Percentiles rank a stretch among this genome's conserved stretches.
Evolutionary conservation across 1,139 yeast genomes (phyloP).

Genomic region (Diutina ranongensis): DNA sequence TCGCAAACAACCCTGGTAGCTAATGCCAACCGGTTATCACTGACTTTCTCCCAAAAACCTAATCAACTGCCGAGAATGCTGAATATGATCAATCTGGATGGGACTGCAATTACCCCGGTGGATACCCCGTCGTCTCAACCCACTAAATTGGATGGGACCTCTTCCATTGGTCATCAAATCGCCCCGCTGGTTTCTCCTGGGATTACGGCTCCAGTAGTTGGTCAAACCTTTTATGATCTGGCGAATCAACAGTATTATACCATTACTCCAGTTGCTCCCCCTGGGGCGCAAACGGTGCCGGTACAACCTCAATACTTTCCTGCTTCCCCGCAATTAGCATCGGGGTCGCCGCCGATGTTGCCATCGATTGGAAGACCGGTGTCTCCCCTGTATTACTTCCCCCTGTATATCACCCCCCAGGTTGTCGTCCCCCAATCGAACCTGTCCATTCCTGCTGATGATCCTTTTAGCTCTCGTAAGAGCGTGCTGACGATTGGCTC

Average conservation of each 20-base stretch:
- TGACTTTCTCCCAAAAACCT: slow-evolving; percentile 22
- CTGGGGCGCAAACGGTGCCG: slow-evolving; percentile 10
- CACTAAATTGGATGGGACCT: neutral
- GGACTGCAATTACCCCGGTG: slow-evolving; percentile 34
- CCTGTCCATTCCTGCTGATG: neutral
- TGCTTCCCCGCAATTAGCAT: slow-evolving; percentile 18
- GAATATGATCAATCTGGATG: slow-evolving; percentile 38
- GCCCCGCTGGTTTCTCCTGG: neutral
- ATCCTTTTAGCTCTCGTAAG: neutral
- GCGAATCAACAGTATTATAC: slow-evolving; percentile 36
- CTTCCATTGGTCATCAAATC: neutral
- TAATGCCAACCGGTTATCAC: slow-evolving; percentile 1
- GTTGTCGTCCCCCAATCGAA: neutral
- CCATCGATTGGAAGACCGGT: slow-evolving; percentile 9
- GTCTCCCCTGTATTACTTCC: slow-evolving; percentile 11
- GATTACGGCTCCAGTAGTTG: slow-evolving; percentile 15
- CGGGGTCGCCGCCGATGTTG: slow-evolving; percentile 10
- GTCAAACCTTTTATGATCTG: slow-evolving; percentile 35
- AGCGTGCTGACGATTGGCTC: slow-evolving; percentile 1
- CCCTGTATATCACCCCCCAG: slow-evolving; percentile 14
- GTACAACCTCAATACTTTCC: slow-evolving; percentile 28
- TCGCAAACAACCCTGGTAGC: slow-evolving; percentile 4
- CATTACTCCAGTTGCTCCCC: slow-evolving; percentile 21
- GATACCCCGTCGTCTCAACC: slow-evolving; percentile 15
- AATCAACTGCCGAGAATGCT: slow-evolving; percentile 27